A percentile compares a stretch with the other conserved stretches of the same genome.
phyloP scores from a whole-genome alignment of 805 yeast species.

The Wickerhamia fluorescens region DNA sequence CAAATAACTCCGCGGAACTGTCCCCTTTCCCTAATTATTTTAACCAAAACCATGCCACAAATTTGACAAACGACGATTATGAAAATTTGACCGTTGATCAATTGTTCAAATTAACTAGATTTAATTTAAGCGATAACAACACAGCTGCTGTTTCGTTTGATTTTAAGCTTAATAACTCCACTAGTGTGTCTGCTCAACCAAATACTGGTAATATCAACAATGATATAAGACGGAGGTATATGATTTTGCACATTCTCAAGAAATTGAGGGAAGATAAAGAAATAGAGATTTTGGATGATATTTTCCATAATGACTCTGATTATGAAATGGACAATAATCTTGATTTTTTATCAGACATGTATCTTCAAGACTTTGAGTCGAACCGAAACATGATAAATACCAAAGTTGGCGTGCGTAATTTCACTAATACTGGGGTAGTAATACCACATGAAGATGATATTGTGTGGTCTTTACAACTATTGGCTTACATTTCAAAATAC shows the following conservation, averaged over 20 bases:
- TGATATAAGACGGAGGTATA: conserved; percentile 30
- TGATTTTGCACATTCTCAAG: conserved; percentile 28
- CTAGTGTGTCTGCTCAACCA: conserved; percentile 1
- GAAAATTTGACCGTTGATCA: conserved; percentile 31
- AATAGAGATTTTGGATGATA: conserved; percentile 25
- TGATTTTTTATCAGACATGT: conserved; percentile 34
- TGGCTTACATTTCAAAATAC: conserved; percentile 91
- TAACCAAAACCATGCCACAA: conserved; percentile 14
- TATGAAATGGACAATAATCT: conserved; percentile 37
- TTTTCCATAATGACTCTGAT: conserved; percentile 23
- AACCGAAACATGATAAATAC: conserved; percentile 20
- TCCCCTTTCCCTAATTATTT: conserved; percentile 12
- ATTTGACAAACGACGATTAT: conserved; percentile 32
- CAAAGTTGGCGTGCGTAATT: conserved; percentile 28
- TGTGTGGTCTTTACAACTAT: conserved; percentile 83
- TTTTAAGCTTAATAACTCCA: neutral
- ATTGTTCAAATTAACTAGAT: conserved; percentile 29
- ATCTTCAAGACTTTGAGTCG: conserved; percentile 27
- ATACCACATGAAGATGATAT: conserved; percentile 91
- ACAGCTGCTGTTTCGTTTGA: neutral
- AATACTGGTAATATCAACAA: conserved; percentile 13
- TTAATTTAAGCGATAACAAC: conserved; percentile 10
- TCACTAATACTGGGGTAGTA: conserved; percentile 58
- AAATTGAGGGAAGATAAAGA: conserved; percentile 33
- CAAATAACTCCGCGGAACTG: too few species aligned